phyloP scores from a whole-genome alignment of 176 grass and related monocot genomes.

The Otatea glauca region DNA sequence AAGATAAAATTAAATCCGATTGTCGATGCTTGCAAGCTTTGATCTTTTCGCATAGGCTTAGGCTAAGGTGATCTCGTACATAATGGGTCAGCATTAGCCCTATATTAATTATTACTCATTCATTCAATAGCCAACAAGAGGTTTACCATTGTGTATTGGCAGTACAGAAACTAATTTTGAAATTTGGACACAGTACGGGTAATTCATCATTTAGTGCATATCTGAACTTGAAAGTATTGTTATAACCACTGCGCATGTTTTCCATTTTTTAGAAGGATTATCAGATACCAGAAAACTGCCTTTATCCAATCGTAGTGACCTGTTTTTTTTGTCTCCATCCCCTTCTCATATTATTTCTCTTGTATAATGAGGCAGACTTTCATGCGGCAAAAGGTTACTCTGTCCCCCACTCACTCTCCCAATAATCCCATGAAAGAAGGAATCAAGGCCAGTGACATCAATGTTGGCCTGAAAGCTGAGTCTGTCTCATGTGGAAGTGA shows the following conservation, averaged over 20 bases:
- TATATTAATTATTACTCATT: neutral
- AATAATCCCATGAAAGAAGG: conserved; percentile 66
- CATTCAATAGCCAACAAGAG: neutral
- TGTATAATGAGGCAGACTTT: conserved; percentile 86
- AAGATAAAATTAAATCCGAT: conserved; percentile 3
- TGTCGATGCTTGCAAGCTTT: neutral
- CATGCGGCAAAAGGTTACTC: conserved; percentile 92
- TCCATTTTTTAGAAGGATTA: neutral
- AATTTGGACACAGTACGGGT: conserved; percentile 20
- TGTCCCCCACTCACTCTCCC: conserved; percentile 62
- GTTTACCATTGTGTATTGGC: neutral
- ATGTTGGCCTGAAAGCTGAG: conserved; percentile 44
- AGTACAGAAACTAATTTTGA: conserved; percentile 17
- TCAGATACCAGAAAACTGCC: neutral
- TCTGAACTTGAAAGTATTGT: neutral
- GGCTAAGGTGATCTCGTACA: conserved; percentile 10
- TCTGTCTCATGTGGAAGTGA: conserved; percentile 52
- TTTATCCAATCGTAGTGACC: conserved; percentile 20
- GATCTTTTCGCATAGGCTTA: neutral
- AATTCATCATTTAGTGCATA: conserved; percentile 18
- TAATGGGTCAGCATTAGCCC: neutral
- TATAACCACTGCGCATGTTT: neutral
- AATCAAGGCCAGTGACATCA: conserved; percentile 45
- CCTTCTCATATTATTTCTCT: conserved; percentile 50
- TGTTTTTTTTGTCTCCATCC: conserved; percentile 15